Base-by-base conservation (phyloP, 2,329 filamentous ascomycete genomes). In the Sporothrix mexicana region DNA sequence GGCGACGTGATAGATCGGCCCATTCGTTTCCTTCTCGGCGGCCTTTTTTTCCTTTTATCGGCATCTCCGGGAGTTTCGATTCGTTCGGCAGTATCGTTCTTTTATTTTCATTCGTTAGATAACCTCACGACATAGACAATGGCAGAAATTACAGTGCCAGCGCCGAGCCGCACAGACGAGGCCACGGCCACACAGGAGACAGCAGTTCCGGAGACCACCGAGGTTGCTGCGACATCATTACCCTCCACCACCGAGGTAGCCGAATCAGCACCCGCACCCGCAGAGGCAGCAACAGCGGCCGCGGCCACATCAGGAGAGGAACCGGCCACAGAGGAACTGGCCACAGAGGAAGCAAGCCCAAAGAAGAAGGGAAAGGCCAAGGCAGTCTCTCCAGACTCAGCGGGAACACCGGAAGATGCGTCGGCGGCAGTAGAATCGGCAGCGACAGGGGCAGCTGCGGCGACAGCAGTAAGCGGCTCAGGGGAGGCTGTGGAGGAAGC, bases 181-280 rank as follows among this genome's bases (percentile, higher is more conserved):
- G 68, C 23, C 47, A 72, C 68, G 51, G 68, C 45, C 7, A 79
- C 47, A 15, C 69, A 45, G 47, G 78, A 77, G 78, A 74, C 73
- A 78, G 79, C 73, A 78, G 79, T 77, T 80, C 68, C 66, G 47
- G 59, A 73, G 75, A 72, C 77, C 79, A 43, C 78, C 82, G 72
- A 76, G 79, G 45, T 36, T 15, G 12, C 20, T 8, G 59, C 8
- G 45, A 12, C 30, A 36, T 66, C 53, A 15, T 36, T 41, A 69
- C 43, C 41, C 36, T 3, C 55, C n/a, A n/a, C 25, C 30, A 23
- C 17, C 17, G 53, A 45, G 8, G 8, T 20, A 10, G 15, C 20
- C 41, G 23, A 47, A 9, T 80, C 82, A 72, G 80, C 61, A 20
- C 41, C 20, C 2, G 41, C 61, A 47, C 20, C 20, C 51, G 23